Percentiles rank a stretch among this genome's conserved stretches.
phyloP scores from a whole-genome alignment of 352 stramenopile species.

The Phytophthora macrochlamydospora region DNA sequence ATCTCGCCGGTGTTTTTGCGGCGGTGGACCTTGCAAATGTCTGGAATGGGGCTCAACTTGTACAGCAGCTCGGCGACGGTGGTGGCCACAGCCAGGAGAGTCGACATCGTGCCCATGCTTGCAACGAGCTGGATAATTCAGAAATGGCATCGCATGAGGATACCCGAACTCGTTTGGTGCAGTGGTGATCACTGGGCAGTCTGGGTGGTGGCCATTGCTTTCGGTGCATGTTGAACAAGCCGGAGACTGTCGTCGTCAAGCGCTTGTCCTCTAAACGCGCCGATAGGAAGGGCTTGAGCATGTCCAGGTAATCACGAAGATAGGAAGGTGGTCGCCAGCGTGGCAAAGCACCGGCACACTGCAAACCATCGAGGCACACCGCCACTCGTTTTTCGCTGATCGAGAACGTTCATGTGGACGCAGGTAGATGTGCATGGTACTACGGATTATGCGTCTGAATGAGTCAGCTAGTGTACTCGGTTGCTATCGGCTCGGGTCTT shows the following conservation, averaged over 20 bases:
- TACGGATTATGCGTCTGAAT: too few species aligned
- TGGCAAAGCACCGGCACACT: background rate
- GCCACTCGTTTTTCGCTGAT: too few species aligned
- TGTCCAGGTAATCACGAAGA: background rate
- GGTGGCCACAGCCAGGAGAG: slow-evolving; percentile 23
- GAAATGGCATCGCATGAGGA: background rate
- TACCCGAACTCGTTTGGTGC: background rate
- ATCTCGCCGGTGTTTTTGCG: slow-evolving; percentile 31
- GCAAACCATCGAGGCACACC: too few species aligned
- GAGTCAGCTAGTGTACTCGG: too few species aligned
- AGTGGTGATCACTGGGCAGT: too few species aligned
- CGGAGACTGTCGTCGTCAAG: background rate
- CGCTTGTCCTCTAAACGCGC: too few species aligned
- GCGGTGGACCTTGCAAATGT: slow-evolving; percentile 34
- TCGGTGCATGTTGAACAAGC: background rate
- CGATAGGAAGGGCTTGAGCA: background rate
- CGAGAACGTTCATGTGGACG: too few species aligned
- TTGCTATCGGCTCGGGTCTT: background rate
- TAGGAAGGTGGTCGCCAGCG: background rate
- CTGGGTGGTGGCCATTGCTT: too few species aligned
- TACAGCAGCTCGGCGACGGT: slow-evolving; percentile 21
- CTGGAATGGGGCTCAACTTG: slow-evolving; percentile 23
- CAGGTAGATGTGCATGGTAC: too few species aligned
- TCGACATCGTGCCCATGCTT: slow-evolving; percentile 21
- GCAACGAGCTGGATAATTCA: background rate